Evolutionary conservation across 164 flowering plant genomes (phyloP), one percentile per base, ranked within the genome.

Genomic region (Taxillus chinensis): DNA sequence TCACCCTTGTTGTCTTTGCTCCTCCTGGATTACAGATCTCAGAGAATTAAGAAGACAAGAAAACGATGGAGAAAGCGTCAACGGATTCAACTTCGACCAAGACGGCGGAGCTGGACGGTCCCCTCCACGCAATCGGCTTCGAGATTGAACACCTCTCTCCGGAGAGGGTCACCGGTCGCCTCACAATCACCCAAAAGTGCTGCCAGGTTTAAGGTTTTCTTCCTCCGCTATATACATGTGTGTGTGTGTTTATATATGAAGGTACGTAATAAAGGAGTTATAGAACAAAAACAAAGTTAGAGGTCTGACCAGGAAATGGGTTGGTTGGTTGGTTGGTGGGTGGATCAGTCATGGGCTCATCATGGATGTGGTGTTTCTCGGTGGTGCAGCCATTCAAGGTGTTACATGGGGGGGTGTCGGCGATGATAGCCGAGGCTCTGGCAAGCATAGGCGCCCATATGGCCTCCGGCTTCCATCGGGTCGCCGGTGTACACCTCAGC

Each of bases 401-500:
- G 70, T 73, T 90, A 41, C 96, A 90, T 60, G 98, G 97, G 0
- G 98, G 98, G 12, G 87, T 90, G 4, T 90, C 92, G 15, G 98
- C 98, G 2, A 64, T 92, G 64, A 77, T 92, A 39, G 81, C 96
- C 4, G 97, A 92, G 79, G 69, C 80, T 0, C 63, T 90, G 62
- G 93, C 96, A 7, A 92, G 98, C 77, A 78, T 86, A 10, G 97
- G 98, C 39, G 97, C 97, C 5, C 87, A 85, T 67, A 69, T 90
- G 68, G 95, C 95, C 2, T 82, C 93, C 1, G 98, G 97, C 8
- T 77, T 73, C 55, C 73, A 63, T 41, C 71, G 98, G 57, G 84
- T 92, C 4, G 98, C 97, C 5, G 98, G 98, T 0, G 75, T 92
- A 12, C 86, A 90, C 40, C 87, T 92, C 59, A 83, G 82, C 73